Percentiles rank a stretch among this genome's conserved stretches.
Evolutionary conservation across 345 rosid genomes (phyloP).

Genomic region (Arabidopsis arenosa): DNA sequence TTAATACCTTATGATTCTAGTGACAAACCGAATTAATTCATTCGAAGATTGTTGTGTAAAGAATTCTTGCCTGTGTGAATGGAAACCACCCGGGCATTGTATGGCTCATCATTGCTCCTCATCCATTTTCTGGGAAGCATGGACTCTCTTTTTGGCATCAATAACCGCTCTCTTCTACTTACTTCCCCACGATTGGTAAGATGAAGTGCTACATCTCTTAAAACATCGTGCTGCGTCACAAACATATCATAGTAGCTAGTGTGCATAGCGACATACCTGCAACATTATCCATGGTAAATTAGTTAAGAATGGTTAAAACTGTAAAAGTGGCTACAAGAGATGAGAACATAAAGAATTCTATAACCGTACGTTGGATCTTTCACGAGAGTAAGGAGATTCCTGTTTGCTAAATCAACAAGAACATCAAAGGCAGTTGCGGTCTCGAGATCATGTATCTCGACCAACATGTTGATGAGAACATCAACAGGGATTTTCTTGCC

Average conservation of each 20-base stretch:
- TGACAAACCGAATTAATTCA: neutral
- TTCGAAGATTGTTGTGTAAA: neutral
- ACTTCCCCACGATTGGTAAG: slow-evolving; percentile 56
- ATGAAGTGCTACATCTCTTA: slow-evolving; percentile 81
- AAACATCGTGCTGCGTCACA: slow-evolving; percentile 79
- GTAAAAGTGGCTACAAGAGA: neutral
- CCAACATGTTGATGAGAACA: slow-evolving; percentile 84
- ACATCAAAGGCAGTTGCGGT: slow-evolving; percentile 49
- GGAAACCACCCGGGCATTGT: slow-evolving; percentile 74
- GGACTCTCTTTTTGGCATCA: slow-evolving; percentile 71
- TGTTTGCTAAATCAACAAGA: slow-evolving; percentile 71
- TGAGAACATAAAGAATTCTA: slow-evolving; percentile 15
- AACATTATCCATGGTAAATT: slow-evolving; percentile 22
- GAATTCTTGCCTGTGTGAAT: slow-evolving; percentile 65
- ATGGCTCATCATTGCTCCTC: slow-evolving; percentile 59
- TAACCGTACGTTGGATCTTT: slow-evolving; percentile 64
- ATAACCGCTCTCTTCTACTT: slow-evolving; percentile 55
- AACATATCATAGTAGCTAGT: slow-evolving; percentile 41
- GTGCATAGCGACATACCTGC: slow-evolving; percentile 66
- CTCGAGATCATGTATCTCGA: slow-evolving; percentile 44
- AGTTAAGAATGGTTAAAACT: neutral
- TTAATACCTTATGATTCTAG: neutral
- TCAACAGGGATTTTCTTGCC: slow-evolving; percentile 83
- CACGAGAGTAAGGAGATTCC: slow-evolving; percentile 77
- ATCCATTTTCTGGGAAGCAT: slow-evolving; percentile 81